Percentiles rank a stretch among this genome's conserved stretches.
Conservation (phyloP, 202 grass and related monocot species). For the Schoenoplectus tabernaemontani region DNA sequence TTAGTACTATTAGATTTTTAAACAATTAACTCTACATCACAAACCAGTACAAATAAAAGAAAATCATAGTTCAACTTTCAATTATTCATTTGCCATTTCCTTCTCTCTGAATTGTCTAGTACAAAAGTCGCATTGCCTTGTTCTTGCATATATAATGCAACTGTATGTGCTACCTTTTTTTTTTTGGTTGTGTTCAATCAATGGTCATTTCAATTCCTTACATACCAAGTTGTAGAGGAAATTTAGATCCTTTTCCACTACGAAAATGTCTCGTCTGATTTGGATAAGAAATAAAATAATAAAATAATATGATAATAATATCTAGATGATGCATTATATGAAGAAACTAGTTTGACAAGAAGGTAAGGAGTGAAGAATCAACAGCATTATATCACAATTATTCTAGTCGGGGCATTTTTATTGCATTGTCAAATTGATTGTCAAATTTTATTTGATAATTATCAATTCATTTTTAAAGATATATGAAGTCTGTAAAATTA, state of each 20-base stretch:
- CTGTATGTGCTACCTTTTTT: not conserved
- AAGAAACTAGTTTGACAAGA: no score
- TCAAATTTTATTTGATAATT: no score
- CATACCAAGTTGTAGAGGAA: not conserved
- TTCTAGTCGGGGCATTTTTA: no score
- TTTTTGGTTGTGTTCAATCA: not conserved
- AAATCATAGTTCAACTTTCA: not conserved
- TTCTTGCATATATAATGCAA: not conserved
- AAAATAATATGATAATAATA: no score
- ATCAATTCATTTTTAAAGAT: no score
- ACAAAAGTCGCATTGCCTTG: not conserved
- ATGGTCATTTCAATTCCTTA: not conserved
- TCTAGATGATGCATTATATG: no score
- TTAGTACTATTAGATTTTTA: no score
- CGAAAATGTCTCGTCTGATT: not conserved
- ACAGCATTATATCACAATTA: not conserved
- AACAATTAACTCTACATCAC: no score
- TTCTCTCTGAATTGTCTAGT: not conserved
- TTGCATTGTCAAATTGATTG: no score
- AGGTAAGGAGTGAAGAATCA: no score
- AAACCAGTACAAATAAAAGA: not conserved
- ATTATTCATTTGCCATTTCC: not conserved
- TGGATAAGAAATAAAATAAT: not conserved
- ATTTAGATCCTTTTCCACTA: not conserved
- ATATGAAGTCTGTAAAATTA: no score